Evolutionary conservation across 2,329 filamentous ascomycete species (phyloP).

Genomic region (Aspergillus intermedius): DNA sequence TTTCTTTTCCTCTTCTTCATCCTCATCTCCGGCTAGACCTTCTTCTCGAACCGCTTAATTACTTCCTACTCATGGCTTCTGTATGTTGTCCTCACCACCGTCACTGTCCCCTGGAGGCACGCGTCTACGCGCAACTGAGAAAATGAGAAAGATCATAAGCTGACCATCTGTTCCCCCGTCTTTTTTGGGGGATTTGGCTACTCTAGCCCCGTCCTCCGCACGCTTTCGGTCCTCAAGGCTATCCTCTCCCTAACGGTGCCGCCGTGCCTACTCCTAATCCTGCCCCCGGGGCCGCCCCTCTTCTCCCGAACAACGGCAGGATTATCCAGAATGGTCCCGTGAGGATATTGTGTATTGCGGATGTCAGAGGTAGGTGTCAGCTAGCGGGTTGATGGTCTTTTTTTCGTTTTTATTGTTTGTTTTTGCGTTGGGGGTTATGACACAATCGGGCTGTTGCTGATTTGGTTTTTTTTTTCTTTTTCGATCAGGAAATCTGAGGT

Average conservation of each 20-base stretch:
- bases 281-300: slow-evolving; percentile 41
- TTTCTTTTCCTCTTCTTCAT: slow-evolving; percentile 9
- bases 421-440: background rate
- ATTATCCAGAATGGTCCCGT: slow-evolving; percentile 43
- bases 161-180: slow-evolving; percentile 13
- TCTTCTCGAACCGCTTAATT: slow-evolving; percentile 6
- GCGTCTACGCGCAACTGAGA: slow-evolving; percentile 4
- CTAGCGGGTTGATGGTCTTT: background rate
- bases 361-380: slow-evolving; percentile 41
- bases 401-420: background rate
- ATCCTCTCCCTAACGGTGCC: slow-evolving; percentile 43
- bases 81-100: slow-evolving; percentile 28
- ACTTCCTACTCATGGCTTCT: slow-evolving; percentile 40
- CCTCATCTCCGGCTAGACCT: slow-evolving; percentile 5
- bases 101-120: slow-evolving; percentile 2
- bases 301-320: slow-evolving; percentile 46
- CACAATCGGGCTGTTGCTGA: background rate
- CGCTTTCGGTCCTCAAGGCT: slow-evolving; percentile 38
- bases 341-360: slow-evolving; percentile 45
- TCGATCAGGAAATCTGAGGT: slow-evolving; percentile 76
- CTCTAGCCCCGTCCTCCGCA: slow-evolving; percentile 38
- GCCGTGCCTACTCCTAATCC: slow-evolving; percentile 27
- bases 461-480: background rate
- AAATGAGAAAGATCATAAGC: slow-evolving; percentile 4
- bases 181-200: background rate